These are phyloP conservation scores for Singerocomus inundabilis DNA, from an alignment of 1,284 basidiomycete species.

Conservation along the genomic window DNA sequence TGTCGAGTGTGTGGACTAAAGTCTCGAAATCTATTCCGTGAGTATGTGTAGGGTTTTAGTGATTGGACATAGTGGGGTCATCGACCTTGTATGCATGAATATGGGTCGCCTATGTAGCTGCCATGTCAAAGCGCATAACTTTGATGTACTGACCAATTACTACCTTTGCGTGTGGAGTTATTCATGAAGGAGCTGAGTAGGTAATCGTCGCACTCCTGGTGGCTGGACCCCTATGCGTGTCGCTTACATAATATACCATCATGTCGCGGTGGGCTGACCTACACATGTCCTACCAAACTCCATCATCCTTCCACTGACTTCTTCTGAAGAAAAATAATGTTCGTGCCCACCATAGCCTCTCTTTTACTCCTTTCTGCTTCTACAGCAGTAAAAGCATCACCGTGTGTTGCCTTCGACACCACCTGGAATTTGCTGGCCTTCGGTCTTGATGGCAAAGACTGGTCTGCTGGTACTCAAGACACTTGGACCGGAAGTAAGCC, in stretches of 20 bases:
- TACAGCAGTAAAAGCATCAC: conserved; percentile 41
- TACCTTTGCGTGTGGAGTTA: too few species aligned
- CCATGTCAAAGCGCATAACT: too few species aligned
- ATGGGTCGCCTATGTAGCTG: too few species aligned
- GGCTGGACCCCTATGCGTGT: background rate
- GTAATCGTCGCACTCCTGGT: too few species aligned
- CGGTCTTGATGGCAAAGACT: conserved; percentile 73
- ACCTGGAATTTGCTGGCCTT: conserved; percentile 73
- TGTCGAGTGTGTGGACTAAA: too few species aligned
- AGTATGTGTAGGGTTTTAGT: too few species aligned
- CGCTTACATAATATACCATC: background rate
- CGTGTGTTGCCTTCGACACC: conserved; percentile 69
- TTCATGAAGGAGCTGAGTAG: too few species aligned
- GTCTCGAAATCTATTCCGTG: too few species aligned
- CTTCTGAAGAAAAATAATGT: conserved; percentile 31
- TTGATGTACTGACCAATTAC: too few species aligned
- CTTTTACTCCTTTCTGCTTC: conserved; percentile 52
- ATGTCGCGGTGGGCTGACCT: background rate
- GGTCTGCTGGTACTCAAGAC: conserved; percentile 62
- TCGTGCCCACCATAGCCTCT: conserved; percentile 51
- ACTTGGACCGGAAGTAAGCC: conserved; percentile 59
- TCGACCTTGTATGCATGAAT: too few species aligned
- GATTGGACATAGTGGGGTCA: too few species aligned
- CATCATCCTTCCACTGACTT: conserved; percentile 1
- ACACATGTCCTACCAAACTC: background rate